Conservation (phyloP, 495 filamentous ascomycete species). For the Entonaema liquescens region DNA sequence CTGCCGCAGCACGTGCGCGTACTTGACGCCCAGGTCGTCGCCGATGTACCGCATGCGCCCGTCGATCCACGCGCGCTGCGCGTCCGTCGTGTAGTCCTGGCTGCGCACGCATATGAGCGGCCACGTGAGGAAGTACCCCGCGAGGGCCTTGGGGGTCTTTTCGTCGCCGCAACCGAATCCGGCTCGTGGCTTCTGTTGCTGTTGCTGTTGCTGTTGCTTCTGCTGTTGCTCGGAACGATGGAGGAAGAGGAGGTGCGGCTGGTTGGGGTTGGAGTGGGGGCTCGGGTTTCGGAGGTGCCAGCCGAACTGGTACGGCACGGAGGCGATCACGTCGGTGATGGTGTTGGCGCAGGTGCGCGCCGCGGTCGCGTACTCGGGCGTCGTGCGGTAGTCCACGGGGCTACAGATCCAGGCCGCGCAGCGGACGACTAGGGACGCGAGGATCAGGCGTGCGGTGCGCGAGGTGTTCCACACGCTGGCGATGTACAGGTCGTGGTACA, state of each 20-base stretch:
- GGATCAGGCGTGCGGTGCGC: conserved; percentile 55
- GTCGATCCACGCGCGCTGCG: conserved; percentile 57
- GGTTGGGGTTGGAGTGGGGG: too few species aligned
- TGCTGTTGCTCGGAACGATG: not conserved
- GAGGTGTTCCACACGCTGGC: conserved; percentile 58
- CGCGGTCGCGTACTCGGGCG: conserved; percentile 60
- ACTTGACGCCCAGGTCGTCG: conserved; percentile 56
- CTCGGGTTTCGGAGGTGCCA: too few species aligned
- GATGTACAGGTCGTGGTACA: conserved; percentile 61
- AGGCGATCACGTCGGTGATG: conserved; percentile 60
- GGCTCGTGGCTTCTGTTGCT: conserved; percentile 1
- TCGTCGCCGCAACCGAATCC: conserved; percentile 47
- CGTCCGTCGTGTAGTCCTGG: conserved; percentile 59
- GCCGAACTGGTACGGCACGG: conserved; percentile 61
- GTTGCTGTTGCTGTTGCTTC: not conserved
- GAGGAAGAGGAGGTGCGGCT: too few species aligned
- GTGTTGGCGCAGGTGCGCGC: conserved; percentile 51
- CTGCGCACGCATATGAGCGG: conserved; percentile 53
- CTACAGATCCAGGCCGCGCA: conserved; percentile 61
- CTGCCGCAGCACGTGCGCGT: conserved; percentile 57
- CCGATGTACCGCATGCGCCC: conserved; percentile 59
- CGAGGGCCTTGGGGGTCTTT: conserved; percentile 51
- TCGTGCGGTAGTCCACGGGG: conserved; percentile 62
- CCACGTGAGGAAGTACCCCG: conserved; percentile 56
- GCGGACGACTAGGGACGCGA: conserved; percentile 55